phyloP scores from a whole-genome alignment of 1,284 basidiomycete species.

The Leccinum solheimii region DNA sequence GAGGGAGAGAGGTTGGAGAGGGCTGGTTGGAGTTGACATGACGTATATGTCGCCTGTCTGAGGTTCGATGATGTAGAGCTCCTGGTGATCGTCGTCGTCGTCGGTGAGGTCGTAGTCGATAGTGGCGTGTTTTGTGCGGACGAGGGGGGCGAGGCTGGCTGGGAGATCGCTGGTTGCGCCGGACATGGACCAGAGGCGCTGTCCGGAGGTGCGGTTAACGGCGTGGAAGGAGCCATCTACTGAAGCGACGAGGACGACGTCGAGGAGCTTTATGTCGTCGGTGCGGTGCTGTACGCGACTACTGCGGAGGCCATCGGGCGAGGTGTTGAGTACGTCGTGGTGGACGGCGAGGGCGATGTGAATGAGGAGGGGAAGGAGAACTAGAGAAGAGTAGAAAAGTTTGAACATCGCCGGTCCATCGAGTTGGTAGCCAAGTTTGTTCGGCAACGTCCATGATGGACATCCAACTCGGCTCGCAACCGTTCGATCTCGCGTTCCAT shows the following conservation, averaged over 20 bases:
- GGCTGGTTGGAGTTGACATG: constrained; percentile 60
- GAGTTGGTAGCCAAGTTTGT: background rate
- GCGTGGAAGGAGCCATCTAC: constrained; percentile 92
- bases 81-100: constrained; percentile 58
- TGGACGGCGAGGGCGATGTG: constrained; percentile 13
- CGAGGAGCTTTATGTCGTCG: constrained; percentile 58
- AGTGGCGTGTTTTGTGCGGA: constrained; percentile 64
- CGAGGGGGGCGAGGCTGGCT: constrained; percentile 63
- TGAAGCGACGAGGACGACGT: constrained; percentile 81
- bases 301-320: constrained; percentile 9
- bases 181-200: constrained; percentile 79
- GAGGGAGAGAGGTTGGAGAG: constrained; percentile 80
- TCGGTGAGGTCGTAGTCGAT: constrained; percentile 53
- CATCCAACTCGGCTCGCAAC: constrained; percentile 71
- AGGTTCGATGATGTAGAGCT: constrained; percentile 89
- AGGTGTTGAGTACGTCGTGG: constrained; percentile 14
- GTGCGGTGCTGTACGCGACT: constrained; percentile 5
- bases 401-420: constrained; percentile 32
- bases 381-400: background rate
- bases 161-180: constrained; percentile 51
- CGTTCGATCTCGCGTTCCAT: constrained; percentile 90
- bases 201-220: constrained; percentile 77
- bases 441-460: constrained; percentile 56
- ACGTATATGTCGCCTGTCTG: constrained; percentile 89
- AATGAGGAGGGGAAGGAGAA: constrained; percentile 9